Conservation (phyloP, 2,329 filamentous ascomycete genomes). For the Aspergillus fumigatiaffinis region DNA sequence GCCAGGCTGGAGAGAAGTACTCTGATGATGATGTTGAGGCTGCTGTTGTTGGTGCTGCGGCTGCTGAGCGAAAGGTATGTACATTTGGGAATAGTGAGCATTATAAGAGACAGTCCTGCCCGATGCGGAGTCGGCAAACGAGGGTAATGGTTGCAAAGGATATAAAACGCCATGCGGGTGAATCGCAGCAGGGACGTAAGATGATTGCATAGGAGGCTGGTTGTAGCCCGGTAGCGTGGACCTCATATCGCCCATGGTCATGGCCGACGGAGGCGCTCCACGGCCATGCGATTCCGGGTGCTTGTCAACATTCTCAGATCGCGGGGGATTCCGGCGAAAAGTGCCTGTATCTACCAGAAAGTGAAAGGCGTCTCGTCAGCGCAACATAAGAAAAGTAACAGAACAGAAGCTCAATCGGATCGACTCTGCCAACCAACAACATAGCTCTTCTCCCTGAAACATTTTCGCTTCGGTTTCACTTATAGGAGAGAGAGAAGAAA, state of each 20-base stretch:
- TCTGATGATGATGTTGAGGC: slow-evolving; percentile 4
- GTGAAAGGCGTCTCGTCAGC: background rate
- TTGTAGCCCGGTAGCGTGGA: slow-evolving; percentile 27
- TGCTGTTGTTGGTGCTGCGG: slow-evolving; percentile 15
- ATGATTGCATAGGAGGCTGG: slow-evolving; percentile 24
- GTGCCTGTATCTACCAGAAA: slow-evolving; percentile 5
- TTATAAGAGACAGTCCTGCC: slow-evolving; percentile 20
- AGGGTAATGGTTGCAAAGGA: slow-evolving; percentile 24
- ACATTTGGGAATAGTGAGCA: slow-evolving; percentile 23
- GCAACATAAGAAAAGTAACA: background rate
- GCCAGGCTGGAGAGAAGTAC: slow-evolving; percentile 10
- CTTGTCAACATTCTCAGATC: slow-evolving; percentile 17
- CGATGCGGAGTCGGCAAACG: slow-evolving; percentile 16
- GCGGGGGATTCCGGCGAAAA: slow-evolving; percentile 4
- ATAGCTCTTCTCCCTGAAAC: background rate
- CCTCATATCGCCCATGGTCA: slow-evolving; percentile 29
- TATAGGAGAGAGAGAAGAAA: background rate
- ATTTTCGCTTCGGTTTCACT: background rate
- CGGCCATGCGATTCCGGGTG: slow-evolving; percentile 18
- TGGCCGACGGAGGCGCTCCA: slow-evolving; percentile 15
- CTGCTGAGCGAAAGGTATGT: slow-evolving; percentile 26
- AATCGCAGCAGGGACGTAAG: slow-evolving; percentile 18
- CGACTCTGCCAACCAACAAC: background rate
- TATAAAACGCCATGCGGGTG: slow-evolving; percentile 28
- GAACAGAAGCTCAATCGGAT: background rate